Conservation (phyloP, 2,329 filamentous ascomycete genomes). For the Xylaria sp. region DNA sequence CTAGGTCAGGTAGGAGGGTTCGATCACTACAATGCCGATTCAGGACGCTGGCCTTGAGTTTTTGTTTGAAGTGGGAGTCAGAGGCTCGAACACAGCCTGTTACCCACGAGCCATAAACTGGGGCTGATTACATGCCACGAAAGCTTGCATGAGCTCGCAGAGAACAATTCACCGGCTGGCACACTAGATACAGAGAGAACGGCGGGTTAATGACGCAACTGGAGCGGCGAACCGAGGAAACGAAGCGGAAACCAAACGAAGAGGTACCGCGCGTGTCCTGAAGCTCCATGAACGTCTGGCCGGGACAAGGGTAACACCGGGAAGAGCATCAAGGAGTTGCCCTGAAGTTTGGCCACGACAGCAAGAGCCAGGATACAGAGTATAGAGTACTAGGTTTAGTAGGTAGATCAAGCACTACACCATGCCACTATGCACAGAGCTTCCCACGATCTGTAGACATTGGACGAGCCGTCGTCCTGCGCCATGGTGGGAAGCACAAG, state of each 20-base stretch:
- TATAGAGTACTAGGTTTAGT: conserved; percentile 29
- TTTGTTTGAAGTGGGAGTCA: conserved; percentile 35
- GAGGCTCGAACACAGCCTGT: conserved; percentile 46
- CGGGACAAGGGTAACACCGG: conserved; percentile 43
- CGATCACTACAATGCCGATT: conserved; percentile 26
- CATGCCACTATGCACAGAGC: conserved; percentile 38
- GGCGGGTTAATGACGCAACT: conserved; percentile 50
- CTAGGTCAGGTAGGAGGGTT: conserved; percentile 33
- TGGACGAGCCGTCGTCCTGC: conserved; percentile 34
- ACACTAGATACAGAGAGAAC: conserved; percentile 46
- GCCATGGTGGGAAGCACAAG: conserved; percentile 45
- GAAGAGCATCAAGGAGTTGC: conserved; percentile 41
- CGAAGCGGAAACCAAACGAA: conserved; percentile 45
- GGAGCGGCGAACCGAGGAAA: conserved; percentile 45
- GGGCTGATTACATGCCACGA: conserved; percentile 56
- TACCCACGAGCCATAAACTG: conserved; percentile 53
- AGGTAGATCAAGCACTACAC: conserved; percentile 39
- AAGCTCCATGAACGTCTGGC: conserved; percentile 43
- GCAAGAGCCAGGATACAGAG: conserved; percentile 36
- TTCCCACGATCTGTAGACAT: conserved; percentile 39
- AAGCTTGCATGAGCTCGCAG: conserved; percentile 58
- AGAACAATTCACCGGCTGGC: conserved; percentile 51
- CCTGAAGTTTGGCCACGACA: conserved; percentile 42
- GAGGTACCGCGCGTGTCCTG: conserved; percentile 37
- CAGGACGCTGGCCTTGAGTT: conserved; percentile 20